These are phyloP conservation scores for Neurospora sublineolata DNA, from an alignment of 495 filamentous ascomycete genomes.

Conservation along the genomic window DNA sequence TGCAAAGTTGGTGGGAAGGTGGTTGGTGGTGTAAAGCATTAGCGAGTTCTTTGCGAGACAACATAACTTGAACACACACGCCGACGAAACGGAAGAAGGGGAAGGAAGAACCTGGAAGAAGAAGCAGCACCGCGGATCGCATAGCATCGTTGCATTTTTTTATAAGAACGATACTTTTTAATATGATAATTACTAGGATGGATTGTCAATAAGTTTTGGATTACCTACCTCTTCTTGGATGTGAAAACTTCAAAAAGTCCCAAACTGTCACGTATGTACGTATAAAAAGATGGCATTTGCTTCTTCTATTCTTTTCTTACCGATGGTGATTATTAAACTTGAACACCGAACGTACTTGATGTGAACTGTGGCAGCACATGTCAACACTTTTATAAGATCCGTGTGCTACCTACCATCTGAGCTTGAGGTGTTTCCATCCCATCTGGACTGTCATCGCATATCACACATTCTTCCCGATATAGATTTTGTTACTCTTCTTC, in stretches of 20 bases:
- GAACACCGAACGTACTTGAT: neutral
- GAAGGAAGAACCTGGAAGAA: neutral
- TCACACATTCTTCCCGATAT: neutral
- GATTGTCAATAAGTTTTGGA: neutral
- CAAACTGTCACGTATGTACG: neutral
- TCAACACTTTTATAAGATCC: neutral
- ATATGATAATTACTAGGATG: neutral
- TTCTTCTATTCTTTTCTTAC: neutral
- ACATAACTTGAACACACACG: neutral
- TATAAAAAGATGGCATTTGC: neutral
- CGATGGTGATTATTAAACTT: neutral
- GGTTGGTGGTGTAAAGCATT: neutral
- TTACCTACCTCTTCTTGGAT: neutral
- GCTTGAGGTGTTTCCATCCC: neutral
- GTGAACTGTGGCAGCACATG: neutral
- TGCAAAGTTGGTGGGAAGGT: neutral
- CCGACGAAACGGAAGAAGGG: neutral
- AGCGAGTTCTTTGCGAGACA: neutral
- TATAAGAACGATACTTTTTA: neutral
- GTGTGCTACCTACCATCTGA: neutral
- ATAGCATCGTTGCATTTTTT: neutral
- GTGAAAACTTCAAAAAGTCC: neutral
- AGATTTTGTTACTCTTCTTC: neutral
- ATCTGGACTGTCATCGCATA: neutral
- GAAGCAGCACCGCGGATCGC: neutral